A percentile compares a stretch with the other conserved stretches of the same genome.
phyloP scores from a whole-genome alignment of 495 filamentous ascomycete species.

The Usnea hakonensis region DNA sequence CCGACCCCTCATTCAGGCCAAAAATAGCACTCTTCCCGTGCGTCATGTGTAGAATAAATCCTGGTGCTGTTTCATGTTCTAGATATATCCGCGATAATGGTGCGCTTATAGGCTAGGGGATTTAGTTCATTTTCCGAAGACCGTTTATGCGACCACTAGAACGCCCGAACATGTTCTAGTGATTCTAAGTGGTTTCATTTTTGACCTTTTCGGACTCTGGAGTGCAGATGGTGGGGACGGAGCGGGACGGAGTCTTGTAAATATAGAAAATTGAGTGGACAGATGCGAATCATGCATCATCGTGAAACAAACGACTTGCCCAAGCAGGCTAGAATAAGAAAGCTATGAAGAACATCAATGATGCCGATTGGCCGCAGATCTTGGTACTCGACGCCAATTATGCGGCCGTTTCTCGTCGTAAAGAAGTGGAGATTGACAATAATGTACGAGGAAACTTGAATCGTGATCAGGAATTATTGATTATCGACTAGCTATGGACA shows the following conservation, averaged over 20 bases:
- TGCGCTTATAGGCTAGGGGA: slow-evolving; percentile 7
- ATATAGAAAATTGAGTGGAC: slow-evolving; percentile 9
- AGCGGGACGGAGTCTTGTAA: neutral
- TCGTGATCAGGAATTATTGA: neutral
- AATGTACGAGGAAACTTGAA: neutral
- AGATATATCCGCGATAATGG: slow-evolving; percentile 8
- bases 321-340: neutral
- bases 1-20: neutral
- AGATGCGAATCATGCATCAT: slow-evolving; percentile 9
- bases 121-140: neutral
- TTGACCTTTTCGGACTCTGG: neutral
- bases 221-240: neutral
- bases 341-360: neutral
- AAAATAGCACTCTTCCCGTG: slow-evolving; percentile 10
- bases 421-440: neutral
- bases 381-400: neutral
- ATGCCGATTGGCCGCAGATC: neutral
- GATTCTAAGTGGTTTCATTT: neutral
- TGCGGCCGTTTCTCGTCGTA: neutral
- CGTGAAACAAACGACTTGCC: slow-evolving; percentile 9
- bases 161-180: neutral
- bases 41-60: neutral
- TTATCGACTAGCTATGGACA: slow-evolving; percentile 6
- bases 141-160: slow-evolving; percentile 8
- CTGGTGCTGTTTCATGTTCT: slow-evolving; percentile 10